phyloP scores from a whole-genome alignment of 2,329 filamentous ascomycete genomes.

The Fulvia fulva region DNA sequence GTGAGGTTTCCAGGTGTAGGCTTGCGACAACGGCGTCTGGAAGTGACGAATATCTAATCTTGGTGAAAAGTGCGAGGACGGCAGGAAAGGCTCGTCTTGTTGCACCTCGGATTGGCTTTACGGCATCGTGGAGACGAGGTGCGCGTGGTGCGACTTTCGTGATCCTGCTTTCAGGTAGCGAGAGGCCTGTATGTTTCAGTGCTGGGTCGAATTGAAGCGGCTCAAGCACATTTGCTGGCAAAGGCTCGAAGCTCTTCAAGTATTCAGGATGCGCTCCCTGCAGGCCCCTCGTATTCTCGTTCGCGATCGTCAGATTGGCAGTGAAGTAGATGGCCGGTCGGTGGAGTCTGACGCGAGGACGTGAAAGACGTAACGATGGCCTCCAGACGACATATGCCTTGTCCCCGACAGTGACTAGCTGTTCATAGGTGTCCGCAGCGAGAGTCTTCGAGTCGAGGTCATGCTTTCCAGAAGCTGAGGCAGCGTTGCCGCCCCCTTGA shows the following conservation, averaged over 20 bases:
- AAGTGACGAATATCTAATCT: constrained; percentile 67
- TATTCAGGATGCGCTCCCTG: constrained; percentile 55
- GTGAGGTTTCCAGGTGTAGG: constrained; percentile 30
- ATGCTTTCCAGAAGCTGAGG: constrained; percentile 30
- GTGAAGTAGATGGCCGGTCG: constrained; percentile 63
- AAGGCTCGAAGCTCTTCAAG: constrained; percentile 63
- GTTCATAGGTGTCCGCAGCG: constrained; percentile 8
- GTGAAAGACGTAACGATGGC: constrained; percentile 24
- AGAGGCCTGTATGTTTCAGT: constrained; percentile 49
- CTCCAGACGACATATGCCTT: constrained; percentile 30
- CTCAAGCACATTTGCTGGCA: constrained; percentile 72
- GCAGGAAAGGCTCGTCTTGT: constrained; percentile 61
- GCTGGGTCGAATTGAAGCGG: constrained; percentile 63
- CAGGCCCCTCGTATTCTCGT: neutral
- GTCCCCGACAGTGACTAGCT: constrained; percentile 20
- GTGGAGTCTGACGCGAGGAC: constrained; percentile 59
- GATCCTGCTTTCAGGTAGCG: constrained; percentile 68
- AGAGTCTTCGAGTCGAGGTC: constrained; percentile 24
- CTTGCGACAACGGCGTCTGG: constrained; percentile 33
- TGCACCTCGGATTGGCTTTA: constrained; percentile 62
- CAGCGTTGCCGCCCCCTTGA: constrained; percentile 26
- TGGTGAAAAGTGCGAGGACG: constrained; percentile 66
- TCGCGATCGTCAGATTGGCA: constrained; percentile 20
- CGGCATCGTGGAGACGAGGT: constrained; percentile 55
- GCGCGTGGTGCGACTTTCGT: constrained; percentile 68